Evolutionary conservation across 164 flowering plant genomes (phyloP).

Genomic region (Santalum album): DNA sequence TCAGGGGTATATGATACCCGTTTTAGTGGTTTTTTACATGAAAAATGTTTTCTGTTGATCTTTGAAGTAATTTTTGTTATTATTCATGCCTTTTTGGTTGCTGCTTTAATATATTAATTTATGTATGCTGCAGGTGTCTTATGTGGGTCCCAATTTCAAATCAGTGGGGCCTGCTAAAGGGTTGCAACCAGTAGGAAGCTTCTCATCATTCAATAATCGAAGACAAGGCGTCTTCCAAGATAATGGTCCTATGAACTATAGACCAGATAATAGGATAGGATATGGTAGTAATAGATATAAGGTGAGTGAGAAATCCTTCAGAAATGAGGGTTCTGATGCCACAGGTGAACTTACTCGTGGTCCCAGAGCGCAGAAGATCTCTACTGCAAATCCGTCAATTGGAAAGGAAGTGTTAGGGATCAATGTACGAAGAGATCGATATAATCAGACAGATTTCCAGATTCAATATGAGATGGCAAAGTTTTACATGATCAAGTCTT

Average conservation of each 20-base stretch:
- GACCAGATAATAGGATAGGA: conserved; percentile 21
- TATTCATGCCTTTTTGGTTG: background rate
- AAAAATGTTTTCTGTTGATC: no score
- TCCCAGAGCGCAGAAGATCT: conserved; percentile 40
- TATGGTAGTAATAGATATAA: conserved; percentile 24
- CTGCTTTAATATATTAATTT: background rate
- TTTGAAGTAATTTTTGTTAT: background rate
- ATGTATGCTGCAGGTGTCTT: conserved; percentile 21
- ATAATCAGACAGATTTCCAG: conserved; percentile 52
- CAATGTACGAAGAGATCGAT: conserved; percentile 34
- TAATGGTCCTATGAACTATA: conserved; percentile 20
- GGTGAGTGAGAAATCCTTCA: conserved; percentile 18
- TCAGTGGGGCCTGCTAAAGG: conserved; percentile 20
- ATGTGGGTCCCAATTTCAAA: conserved; percentile 15
- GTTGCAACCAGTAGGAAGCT: conserved; percentile 17
- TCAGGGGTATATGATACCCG: no score
- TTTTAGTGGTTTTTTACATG: no score
- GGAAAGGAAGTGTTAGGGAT: conserved; percentile 25
- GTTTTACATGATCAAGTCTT: conserved; percentile 79
- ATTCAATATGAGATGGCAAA: conserved; percentile 57
- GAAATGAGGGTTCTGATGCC: conserved; percentile 21
- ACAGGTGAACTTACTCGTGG: conserved; percentile 47
- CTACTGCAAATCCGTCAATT: conserved; percentile 12
- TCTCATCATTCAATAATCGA: conserved; percentile 23
- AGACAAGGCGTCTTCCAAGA: conserved; percentile 19